Conservation (phyloP, 2,329 filamentous ascomycete species). For the Zasmidium angulare region DNA sequence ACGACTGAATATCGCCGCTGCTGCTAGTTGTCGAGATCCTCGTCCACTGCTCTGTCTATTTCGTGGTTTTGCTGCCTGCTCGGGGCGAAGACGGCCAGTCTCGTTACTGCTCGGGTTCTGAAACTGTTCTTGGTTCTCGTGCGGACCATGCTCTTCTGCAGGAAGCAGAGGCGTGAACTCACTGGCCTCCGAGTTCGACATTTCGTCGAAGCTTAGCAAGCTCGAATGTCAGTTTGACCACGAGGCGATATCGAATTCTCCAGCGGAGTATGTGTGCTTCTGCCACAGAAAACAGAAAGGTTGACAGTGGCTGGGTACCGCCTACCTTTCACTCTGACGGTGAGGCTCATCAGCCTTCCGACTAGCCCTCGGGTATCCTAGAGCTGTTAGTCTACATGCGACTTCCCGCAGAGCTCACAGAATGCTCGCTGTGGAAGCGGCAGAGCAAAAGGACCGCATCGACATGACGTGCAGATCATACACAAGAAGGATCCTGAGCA, state of each 20-base stretch:
- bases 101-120: neutral
- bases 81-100: neutral
- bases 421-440: neutral
- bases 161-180: constrained; percentile 9
- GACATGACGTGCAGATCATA: neutral
- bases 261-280: neutral
- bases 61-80: neutral
- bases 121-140: neutral
- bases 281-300: neutral
- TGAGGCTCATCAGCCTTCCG: neutral
- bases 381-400: neutral
- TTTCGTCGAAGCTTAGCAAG: neutral
- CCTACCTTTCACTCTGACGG: neutral
- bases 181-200: neutral
- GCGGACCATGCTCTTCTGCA: neutral
- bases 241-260: too few relatives aligned
- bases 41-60: neutral
- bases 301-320: neutral
- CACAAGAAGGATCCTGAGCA: neutral
- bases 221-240: too few relatives aligned
- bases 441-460: neutral
- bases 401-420: neutral
- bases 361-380: neutral
- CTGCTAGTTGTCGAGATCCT: neutral
- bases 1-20: neutral